A percentile compares a stretch with the other conserved stretches of the same genome.
Evolutionary conservation across 805 yeast genomes (phyloP).

Genomic region (Metschnikowia sp.): DNA sequence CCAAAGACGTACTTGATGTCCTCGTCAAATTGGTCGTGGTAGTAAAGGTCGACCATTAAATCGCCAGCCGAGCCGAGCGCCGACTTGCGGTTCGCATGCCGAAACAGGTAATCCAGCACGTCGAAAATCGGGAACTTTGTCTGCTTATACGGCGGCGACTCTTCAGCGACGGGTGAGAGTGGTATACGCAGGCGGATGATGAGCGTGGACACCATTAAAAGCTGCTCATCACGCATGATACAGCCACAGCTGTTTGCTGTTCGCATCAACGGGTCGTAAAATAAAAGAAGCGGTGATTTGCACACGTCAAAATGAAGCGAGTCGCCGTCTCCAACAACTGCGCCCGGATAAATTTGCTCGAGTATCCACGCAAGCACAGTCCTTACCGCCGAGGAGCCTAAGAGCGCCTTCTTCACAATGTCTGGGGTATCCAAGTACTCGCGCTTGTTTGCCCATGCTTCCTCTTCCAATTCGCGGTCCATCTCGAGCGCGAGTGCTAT

Average conservation of each 20-base stretch:
- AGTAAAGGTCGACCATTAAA: constrained; percentile 51
- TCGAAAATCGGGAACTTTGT: constrained; percentile 12
- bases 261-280: constrained; percentile 66
- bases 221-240: constrained; percentile 53
- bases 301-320: constrained; percentile 48
- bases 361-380: constrained; percentile 58
- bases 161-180: constrained; percentile 12
- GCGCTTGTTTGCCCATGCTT: constrained; percentile 24
- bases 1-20: constrained; percentile 62
- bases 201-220: constrained; percentile 53
- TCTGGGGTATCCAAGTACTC: constrained; percentile 29
- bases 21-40: constrained; percentile 65
- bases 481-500: constrained; percentile 57
- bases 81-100: constrained; percentile 6
- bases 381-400: constrained; percentile 64
- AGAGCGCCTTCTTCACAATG: constrained; percentile 34
- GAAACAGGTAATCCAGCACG: constrained; percentile 8
- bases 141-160: constrained; percentile 2
- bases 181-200: constrained; percentile 24
- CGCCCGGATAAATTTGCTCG: constrained; percentile 30
- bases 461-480: constrained; percentile 35
- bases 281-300: constrained; percentile 56
- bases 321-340: background rate
- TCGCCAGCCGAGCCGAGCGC: constrained; percentile 25
- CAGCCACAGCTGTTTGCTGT: constrained; percentile 56